Evolutionary conservation across 495 filamentous ascomycete genomes (phyloP), one percentile per base, ranked within the genome.

Genomic region (Annulohypoxylon nitens): DNA sequence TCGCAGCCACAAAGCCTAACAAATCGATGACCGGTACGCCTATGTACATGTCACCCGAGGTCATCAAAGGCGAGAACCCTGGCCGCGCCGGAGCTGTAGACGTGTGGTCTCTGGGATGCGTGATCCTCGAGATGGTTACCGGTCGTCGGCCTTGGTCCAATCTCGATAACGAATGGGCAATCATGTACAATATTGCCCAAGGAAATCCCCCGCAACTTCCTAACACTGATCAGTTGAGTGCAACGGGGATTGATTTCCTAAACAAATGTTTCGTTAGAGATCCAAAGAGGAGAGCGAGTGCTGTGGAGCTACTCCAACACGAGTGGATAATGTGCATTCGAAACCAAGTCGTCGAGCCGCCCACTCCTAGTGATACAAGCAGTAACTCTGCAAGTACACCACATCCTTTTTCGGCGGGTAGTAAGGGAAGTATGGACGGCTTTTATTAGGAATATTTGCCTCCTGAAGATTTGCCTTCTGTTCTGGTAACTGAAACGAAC

Each of bases 41-140:
- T 25, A 99, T 99, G 96, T 99, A 99, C 85, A 99, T 99, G 96
- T 98, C 97, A 14, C 96, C 96, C 23, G 96, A 99, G 84, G 94
- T 97, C 51, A 98, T 99, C 82, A 95, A 93, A 73, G 96, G 96
- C 37, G 89, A 92, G 59, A 89, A 90, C 67, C 81, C 84, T 30
- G 93, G 87, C 39, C 92, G 93, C 69, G 86, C 86, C 23, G 94
- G 95, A 33, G 92, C 94, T n/a, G 93, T 97, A 62, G 96, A 99
- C 79, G 90, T 98, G 65, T 99, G 96, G 96, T 97, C 94, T 6
- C 87, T 99, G 5, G 96, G 97, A 43, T 99, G 96, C 78, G 96
- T 99, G 64, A 93, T 98, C 73, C 88, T 97, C 33, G 96, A 99
- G 80, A 98, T 98, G 97, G 93, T 94, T 16, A 98, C 95, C 1